Conservation (phyloP, 1,139 yeast genomes). For the Yamadazyma diddensiae region DNA sequence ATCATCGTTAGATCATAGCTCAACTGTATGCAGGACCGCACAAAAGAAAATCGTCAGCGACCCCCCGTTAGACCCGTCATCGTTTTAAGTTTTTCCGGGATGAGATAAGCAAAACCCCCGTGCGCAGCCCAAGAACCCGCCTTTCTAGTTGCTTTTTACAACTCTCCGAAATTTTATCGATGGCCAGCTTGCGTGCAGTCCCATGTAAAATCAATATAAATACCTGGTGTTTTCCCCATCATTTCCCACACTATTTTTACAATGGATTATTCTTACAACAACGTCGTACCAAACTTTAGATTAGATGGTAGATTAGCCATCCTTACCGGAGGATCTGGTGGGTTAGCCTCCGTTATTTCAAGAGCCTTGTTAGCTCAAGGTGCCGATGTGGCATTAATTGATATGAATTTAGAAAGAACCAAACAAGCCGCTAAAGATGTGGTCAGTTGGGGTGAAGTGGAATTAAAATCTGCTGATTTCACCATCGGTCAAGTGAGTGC, state of each 20-base stretch:
- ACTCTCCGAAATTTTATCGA: conserved; percentile 7
- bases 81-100: not conserved
- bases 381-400: conserved; percentile 74
- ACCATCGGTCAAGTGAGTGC: conserved; percentile 55
- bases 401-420: conserved; percentile 60
- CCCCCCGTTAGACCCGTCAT: not conserved
- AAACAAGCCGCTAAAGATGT: conserved; percentile 62
- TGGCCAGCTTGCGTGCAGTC: conserved; percentile 3
- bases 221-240: not conserved
- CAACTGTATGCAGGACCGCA: no score
- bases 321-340: conserved; percentile 83
- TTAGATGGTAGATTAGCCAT: conserved; percentile 72
- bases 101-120: no score
- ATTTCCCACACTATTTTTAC: not conserved
- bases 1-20: conserved; percentile 1
- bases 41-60: conserved; percentile 1
- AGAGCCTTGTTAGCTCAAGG: conserved; percentile 70
- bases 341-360: conserved; percentile 65
- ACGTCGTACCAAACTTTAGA: conserved; percentile 54
- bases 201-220: conserved; percentile 4
- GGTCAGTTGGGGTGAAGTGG: conserved; percentile 50
- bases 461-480: conserved; percentile 38
- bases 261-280: conserved; percentile 37
- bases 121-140: conserved; percentile 5
- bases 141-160: conserved; percentile 5